Evolutionary conservation across 352 stramenopile species (phyloP), one percentile per base, ranked within the genome.

Genomic region (Globisporangium takayamanum): DNA sequence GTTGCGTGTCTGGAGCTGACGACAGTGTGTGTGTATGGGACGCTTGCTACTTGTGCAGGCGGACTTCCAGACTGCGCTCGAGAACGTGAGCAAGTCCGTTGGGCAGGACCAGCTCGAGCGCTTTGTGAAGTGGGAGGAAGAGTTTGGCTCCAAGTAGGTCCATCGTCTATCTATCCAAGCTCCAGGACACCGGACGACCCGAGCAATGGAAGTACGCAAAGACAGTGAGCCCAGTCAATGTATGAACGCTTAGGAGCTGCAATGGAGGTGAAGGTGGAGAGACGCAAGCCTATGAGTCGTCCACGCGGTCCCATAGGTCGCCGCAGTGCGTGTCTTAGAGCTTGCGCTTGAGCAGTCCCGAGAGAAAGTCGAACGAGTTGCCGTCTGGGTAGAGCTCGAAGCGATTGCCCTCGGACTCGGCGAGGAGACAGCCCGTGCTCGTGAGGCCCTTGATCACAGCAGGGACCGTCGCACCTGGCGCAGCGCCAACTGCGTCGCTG

Each of bases 301-400:
- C 26, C 25, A 39, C 25, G 12, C 14, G 4, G 12, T 26, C 14
- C 10, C 6, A 8, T 28, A 20, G 12, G 25, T 36, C 20, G 30
- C n/a, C 42, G 25, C 25, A 25, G 30, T 12, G 33, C 33, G 7
- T 12, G 10, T 8, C 49, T 57, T 22, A 95, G 39, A 94, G 49
- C 66, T 95, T 95, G 65, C 87, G 84, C 66, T 90, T 94, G 55
- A 95, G 68, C 62, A 95, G 71, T 1, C 87, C 87, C 30, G 71
- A 78, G 47, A 96, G 70, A 55, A 96, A 94, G 67, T 96, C 87
- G 49, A 96, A 89, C 55, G 84, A 95, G 60, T 96, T 95, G 62
- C 84, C 88, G 55, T 96, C 88, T 15, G 88, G 88, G 64, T 95
- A 96, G 26, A 96, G 66, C 64, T 96, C 87, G 14, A 95, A 79